phyloP scores from a whole-genome alignment of 192 early-diverging fungal species.

The Nowakowskiella sp. region DNA sequence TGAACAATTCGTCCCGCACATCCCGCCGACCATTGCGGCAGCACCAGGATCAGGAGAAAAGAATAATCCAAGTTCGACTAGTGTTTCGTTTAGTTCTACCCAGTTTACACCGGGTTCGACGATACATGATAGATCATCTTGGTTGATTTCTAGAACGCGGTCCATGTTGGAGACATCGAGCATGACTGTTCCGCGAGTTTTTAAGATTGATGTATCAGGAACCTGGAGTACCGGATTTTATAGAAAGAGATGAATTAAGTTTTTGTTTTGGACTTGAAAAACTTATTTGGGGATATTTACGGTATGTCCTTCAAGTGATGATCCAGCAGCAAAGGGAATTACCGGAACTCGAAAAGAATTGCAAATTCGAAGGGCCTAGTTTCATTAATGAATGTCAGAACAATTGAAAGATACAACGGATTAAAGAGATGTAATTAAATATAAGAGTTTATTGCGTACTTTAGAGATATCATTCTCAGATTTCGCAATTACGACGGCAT shows the following conservation, averaged over 20 bases:
- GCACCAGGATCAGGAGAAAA: conserved; percentile 52
- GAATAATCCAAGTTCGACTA: conserved; percentile 45
- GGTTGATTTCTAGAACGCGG: conserved; percentile 39
- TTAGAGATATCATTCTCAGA: too few relatives aligned
- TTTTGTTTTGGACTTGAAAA: too few relatives aligned
- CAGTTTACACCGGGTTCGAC: conserved; percentile 57
- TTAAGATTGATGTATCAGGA: too few relatives aligned
- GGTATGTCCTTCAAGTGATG: conserved; percentile 49
- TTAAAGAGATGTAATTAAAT: too few relatives aligned
- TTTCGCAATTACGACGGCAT: too few relatives aligned
- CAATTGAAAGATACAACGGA: too few relatives aligned
- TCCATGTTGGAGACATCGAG: conserved; percentile 53
- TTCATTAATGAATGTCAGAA: too few relatives aligned
- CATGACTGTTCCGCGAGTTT: conserved; percentile 30
- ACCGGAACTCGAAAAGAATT: conserved; percentile 47
- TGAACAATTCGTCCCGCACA: conserved; percentile 51
- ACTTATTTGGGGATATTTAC: conserved; percentile 34
- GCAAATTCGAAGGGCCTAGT: too few relatives aligned
- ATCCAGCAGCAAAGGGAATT: conserved; percentile 42
- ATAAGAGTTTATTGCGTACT: too few relatives aligned
- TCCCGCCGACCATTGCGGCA: conserved; percentile 56
- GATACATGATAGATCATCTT: conserved; percentile 49
- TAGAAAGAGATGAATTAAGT: too few relatives aligned
- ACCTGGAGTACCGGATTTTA: too few relatives aligned
- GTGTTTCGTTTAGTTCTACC: conserved; percentile 37